phyloP scores from a whole-genome alignment of 805 yeast species.

The Saccharomycopsis synnaedendra region DNA sequence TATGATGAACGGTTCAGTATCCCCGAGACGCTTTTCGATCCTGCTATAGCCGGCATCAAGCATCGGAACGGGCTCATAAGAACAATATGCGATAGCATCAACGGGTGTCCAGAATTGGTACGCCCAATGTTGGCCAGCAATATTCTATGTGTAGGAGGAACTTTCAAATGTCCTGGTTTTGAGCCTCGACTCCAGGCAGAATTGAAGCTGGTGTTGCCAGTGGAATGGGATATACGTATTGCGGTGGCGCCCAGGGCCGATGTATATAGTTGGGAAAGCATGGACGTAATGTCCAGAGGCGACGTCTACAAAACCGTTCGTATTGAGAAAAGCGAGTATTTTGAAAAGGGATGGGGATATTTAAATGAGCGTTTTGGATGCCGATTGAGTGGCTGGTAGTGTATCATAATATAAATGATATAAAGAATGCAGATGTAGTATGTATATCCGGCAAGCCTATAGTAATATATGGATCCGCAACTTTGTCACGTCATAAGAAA shows the following conservation, averaged over 20 bases:
- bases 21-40: slow-evolving; percentile 82
- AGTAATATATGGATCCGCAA: no score
- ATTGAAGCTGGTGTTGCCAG: slow-evolving; percentile 56
- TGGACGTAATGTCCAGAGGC: not conserved
- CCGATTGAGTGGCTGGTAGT: slow-evolving; percentile 9
- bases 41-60: slow-evolving; percentile 65
- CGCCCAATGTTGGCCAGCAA: slow-evolving; percentile 73
- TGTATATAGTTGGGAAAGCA: slow-evolving; percentile 45
- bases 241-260: slow-evolving; percentile 19
- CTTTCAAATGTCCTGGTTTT: slow-evolving; percentile 59
- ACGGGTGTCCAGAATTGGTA: slow-evolving; percentile 58
- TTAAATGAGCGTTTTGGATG: slow-evolving; percentile 39
- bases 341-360: slow-evolving; percentile 68
- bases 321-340: slow-evolving; percentile 69
- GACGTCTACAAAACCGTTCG: slow-evolving; percentile 35
- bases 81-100: slow-evolving; percentile 55
- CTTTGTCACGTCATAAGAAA: no score
- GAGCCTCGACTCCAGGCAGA: slow-evolving; percentile 48
- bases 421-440: not conserved
- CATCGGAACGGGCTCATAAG: slow-evolving; percentile 69
- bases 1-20: slow-evolving; percentile 79
- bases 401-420: not conserved
- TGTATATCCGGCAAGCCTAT: no score
- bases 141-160: slow-evolving; percentile 76
- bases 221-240: slow-evolving; percentile 54